phyloP scores from a whole-genome alignment of 1,284 basidiomycete species.

The Gymnopus androsaceus region DNA sequence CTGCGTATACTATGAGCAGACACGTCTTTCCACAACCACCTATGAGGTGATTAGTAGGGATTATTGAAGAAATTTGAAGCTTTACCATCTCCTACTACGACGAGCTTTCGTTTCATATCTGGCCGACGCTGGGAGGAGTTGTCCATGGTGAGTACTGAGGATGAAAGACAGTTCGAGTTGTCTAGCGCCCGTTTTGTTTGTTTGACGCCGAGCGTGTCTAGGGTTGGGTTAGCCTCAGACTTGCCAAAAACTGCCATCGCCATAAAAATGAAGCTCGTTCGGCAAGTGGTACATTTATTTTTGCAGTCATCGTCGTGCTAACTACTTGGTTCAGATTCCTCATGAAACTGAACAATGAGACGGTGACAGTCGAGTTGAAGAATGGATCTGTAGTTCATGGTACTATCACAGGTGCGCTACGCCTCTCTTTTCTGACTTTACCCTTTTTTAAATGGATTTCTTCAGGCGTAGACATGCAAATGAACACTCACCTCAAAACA shows the following conservation, averaged over 20 bases:
- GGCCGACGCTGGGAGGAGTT: constrained; percentile 28
- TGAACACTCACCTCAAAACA: constrained; percentile 97
- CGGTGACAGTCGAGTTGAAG: constrained; percentile 97
- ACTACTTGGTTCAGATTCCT: constrained; percentile 67
- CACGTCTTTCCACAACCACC: constrained; percentile 89
- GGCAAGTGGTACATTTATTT: constrained; percentile 30
- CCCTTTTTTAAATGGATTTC: background rate
- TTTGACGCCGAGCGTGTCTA: no score
- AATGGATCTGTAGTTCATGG: constrained; percentile 96
- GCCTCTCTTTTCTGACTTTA: constrained; percentile 7
- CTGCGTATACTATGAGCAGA: constrained; percentile 92
- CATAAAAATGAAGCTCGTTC: constrained; percentile 48
- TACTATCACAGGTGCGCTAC: constrained; percentile 90
- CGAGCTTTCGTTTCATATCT: constrained; percentile 72
- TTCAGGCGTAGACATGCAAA: constrained; percentile 91
- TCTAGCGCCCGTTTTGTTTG: no score
- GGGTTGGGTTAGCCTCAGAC: no score
- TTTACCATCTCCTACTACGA: constrained; percentile 82
- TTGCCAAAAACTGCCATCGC: no score
- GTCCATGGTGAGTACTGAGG: constrained; percentile 33
- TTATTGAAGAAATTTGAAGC: constrained; percentile 31
- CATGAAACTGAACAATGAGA: constrained; percentile 99
- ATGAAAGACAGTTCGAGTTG: no score
- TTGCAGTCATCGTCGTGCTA: background rate
- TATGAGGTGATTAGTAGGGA: constrained; percentile 33